These are phyloP conservation scores for Coemansia sp. DNA, from an alignment of 192 early-diverging fungal genomes.

Conservation along the genomic window DNA sequence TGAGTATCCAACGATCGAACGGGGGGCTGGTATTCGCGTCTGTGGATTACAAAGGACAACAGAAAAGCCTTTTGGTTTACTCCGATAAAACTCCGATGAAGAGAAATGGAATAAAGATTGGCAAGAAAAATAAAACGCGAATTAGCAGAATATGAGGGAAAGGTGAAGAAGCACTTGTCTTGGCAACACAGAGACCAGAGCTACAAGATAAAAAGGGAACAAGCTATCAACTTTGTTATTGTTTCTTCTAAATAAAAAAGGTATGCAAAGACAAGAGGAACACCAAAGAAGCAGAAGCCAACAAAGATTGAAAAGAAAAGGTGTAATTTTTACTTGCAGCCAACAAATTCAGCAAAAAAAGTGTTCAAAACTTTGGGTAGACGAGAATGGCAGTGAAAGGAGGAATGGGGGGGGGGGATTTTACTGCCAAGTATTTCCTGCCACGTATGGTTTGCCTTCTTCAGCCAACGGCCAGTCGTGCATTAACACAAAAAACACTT, in stretches of 20 bases:
- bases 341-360: too few species aligned
- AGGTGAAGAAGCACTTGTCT: too few species aligned
- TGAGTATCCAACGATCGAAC: background rate
- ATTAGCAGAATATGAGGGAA: too few species aligned
- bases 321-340: too few species aligned
- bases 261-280: background rate
- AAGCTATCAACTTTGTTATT: background rate
- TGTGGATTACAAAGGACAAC: background rate
- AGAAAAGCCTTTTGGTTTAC: background rate
- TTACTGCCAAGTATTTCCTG: too few species aligned
- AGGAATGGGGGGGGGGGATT: too few species aligned
- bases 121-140: background rate
- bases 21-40: background rate
- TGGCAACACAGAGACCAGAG: too few species aligned
- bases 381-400: too few species aligned
- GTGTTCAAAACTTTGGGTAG: too few species aligned
- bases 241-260: background rate
- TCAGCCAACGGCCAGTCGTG: too few species aligned
- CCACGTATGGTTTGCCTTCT: too few species aligned
- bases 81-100: background rate
- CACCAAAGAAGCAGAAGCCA: background rate
- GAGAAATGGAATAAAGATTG: background rate
- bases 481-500: too few species aligned
- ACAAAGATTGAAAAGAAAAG: background rate
- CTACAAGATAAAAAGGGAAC: constrained; percentile 1